Base-by-base conservation (phyloP, 306 rosid species). In the Mimosa bimucronata region DNA sequence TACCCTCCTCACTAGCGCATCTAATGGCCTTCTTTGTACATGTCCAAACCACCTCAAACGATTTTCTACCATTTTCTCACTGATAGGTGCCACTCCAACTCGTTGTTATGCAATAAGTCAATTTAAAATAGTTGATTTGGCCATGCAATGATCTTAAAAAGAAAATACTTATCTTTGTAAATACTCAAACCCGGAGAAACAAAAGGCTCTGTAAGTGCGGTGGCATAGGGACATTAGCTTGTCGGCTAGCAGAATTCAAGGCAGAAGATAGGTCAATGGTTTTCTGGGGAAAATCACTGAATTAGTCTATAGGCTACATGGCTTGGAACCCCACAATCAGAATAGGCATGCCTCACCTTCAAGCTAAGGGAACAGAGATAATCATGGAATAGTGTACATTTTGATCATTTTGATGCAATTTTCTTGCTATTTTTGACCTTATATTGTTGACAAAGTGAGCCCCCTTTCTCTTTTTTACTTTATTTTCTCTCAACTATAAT, bases 271-370 rank as follows among this genome's bases (percentile, higher is more conserved):
- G 37, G 55, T 12, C 55, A 69, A 42, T 68, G 52, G 52, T 68
- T 55, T 55, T 55, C 62, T 58, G 31, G 31, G 66, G 46, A 16
- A 14, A 16, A 31, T 66, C 25, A 25, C 62, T 55, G 62, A 7
- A 8, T 25, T 9, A 67, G 52, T 29, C 34, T 69, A 6, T 42
- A 34, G 13, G 55, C 55, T 21, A 69, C 28, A 15, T n/a, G 41
- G 50, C 66, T 71, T 44, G n/a, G 78, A 40, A 45, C 78, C 83
- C 83, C 73, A 79, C 78, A 50, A 30, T 64, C 66, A 75, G 75
- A 52, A 4, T 64, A 45, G 84, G 74, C 64, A 84, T 80, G 82
- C 79, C 64, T 77, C 87, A 30, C 71, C 87, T 84, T 80, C 80
- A 84, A 84, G 87, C 66, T 41, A 84, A 44, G 80, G 82, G 76